Evolutionary conservation across 495 filamentous ascomycete species (phyloP).

Genomic region (Lasiosphaeriaceae sp.): DNA sequence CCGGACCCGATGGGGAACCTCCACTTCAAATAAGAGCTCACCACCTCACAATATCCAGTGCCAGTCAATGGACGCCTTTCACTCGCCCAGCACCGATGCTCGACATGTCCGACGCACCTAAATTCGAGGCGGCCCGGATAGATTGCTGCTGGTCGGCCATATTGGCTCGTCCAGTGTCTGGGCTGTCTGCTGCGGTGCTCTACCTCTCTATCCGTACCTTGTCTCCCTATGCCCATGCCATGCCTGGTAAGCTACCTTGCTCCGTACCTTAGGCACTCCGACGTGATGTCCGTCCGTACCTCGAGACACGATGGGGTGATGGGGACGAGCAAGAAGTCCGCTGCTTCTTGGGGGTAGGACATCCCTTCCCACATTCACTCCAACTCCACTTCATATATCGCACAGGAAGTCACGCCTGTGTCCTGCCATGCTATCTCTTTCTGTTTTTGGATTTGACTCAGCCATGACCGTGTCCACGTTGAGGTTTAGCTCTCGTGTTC

Average conservation of each 20-base stretch:
- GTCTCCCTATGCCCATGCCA: too few relatives aligned
- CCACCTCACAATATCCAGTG: background rate
- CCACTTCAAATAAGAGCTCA: constrained; percentile 9
- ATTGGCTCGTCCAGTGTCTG: background rate
- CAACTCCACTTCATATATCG: background rate
- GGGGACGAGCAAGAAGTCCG: too few relatives aligned
- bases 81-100: background rate
- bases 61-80: too few relatives aligned
- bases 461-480: background rate
- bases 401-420: background rate
- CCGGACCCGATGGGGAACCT: constrained; percentile 30
- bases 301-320: background rate
- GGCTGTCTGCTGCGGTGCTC: too few relatives aligned
- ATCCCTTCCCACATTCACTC: background rate
- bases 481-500: too few relatives aligned
- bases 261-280: background rate
- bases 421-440: background rate
- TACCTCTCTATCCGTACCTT: too few relatives aligned
- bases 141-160: constrained; percentile 14
- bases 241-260: too few relatives aligned
- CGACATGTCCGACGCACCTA: constrained; percentile 20
- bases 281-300: background rate
- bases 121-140: constrained; percentile 22
- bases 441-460: background rate
- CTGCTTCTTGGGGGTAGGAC: too few relatives aligned